Evolutionary conservation across 139 green algal genomes (phyloP), one percentile per base, ranked within the genome.

Genomic region (Chlamydomonas sphaeroides): DNA sequence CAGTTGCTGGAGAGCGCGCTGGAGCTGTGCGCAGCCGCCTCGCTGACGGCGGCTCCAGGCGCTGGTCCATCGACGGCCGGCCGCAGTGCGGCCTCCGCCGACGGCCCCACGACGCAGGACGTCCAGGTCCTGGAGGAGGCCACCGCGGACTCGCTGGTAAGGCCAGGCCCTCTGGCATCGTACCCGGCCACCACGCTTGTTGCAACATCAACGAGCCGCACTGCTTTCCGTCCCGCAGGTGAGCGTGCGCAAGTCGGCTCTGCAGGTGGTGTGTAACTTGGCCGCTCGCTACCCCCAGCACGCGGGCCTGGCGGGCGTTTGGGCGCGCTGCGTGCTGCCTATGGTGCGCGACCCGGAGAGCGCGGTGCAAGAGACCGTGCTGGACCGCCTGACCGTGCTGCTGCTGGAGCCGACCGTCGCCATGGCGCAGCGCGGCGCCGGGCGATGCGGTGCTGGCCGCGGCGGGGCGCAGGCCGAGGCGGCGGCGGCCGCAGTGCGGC

Each of bases 1-100:
- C 66, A 87, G 89, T 89, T 96, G 77, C 89, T 96, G 84, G 89
- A 94, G 82, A 75, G 57, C 4, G 45, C 92, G 63, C 78, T 96
- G 65, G 62, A 93, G 63, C 85, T 95, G 70, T 68, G 76, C 30
- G 89, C 38, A 4, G 33, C 39, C 15, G 23, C 38, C 35, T 35
- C 11, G 1, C 3, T 3, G 4, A n/a, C 49, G 3, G n/a, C n/a
- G n/a, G n/a, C n/a, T n/a, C n/a, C n/a, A n/a, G n/a, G n/a, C n/a
- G n/a, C n/a, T n/a, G n/a, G n/a, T n/a, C n/a, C n/a, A n/a, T n/a
- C n/a, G n/a, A 57, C 59, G 15, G 41, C 74, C 2, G 57, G 10
- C 0, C 57, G 23, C 0, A n/a, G n/a, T n/a, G n/a, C 33, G 3
- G 11, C 8, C n/a, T 48, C 32, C 4, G 30, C 25, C 26, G 75